Base-by-base conservation (phyloP, 768 basidiomycete genomes). In the Amanita jacksonii region DNA sequence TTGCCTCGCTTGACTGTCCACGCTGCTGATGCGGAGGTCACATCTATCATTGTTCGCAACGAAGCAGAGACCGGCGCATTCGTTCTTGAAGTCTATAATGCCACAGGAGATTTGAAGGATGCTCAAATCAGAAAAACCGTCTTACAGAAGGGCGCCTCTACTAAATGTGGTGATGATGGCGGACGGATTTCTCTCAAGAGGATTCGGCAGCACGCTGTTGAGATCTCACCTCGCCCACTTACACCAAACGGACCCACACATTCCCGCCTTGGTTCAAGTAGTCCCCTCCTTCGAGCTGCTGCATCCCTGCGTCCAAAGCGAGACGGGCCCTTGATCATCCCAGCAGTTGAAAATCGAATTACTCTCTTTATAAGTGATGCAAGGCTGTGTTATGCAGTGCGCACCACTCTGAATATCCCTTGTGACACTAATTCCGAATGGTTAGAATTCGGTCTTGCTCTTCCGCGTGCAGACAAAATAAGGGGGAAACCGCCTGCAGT, bases 1-100 rank as follows among this genome's bases (percentile, higher is more conserved):
- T 56, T 88, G 19, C 86, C 86, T 3, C 69, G 72, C 10, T 85
- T 89, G 53, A 77, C 73, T 13, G 73, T 87, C 12, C 69, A 85
- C 12, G 74, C 79, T 8, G 74, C 81, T 2, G 79, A 88, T 52
- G 62, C 65, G 6, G 82, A 88, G 57, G 65, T 67, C 9, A 71
- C 73, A 8, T 65, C 74, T 1, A 75, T 71, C 27, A 61, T 70
- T n/a, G 65, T 85, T 46, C 71, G 72, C 32, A 84, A 83, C 54
- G 79, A 78, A 46, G 61, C 72, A 2, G 70, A 76, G 20, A 62
- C 60, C 16, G 51, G 55, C 8, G 54, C 59, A 16, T 60, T 64
- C 16, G 69, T 62, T 15, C 63, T 88, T 5, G 81, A 85, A 50
- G 74, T 87, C 4, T 81, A 74, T 51, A 71, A 76, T 49, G 66